A percentile compares a stretch with the other conserved stretches of the same genome.
These are phyloP conservation scores for Penicillium sp. DNA, from an alignment of 2,329 filamentous ascomycete genomes.

Conservation along the genomic window DNA sequence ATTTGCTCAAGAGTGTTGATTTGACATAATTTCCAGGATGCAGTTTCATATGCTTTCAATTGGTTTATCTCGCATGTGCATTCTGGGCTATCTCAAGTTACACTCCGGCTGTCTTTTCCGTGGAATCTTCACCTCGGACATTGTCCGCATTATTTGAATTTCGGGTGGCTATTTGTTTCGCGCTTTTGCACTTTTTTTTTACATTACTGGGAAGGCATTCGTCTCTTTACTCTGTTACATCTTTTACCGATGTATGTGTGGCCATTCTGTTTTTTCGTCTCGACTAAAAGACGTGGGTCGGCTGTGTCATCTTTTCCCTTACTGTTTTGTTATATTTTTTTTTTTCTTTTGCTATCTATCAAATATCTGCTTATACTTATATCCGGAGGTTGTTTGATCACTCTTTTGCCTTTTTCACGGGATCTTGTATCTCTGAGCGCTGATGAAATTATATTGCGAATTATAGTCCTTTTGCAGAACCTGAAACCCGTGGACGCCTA, in stretches of 20 bases:
- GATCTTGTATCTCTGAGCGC: constrained; percentile 9
- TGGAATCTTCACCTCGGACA: constrained; percentile 2
- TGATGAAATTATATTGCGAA: constrained; percentile 4
- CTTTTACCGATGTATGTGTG: constrained; percentile 2
- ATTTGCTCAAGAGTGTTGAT: neutral
- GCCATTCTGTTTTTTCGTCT: constrained; percentile 10
- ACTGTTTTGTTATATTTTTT: constrained; percentile 1
- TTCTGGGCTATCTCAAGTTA: too few species aligned
- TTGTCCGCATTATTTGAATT: constrained; percentile 12
- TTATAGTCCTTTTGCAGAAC: neutral
- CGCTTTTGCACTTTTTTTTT: constrained; percentile 10
- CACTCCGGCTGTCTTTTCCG: neutral
- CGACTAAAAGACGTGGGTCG: constrained; percentile 20
- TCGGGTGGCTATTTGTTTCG: constrained; percentile 31
- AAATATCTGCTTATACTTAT: constrained; percentile 24
- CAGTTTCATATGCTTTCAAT: neutral
- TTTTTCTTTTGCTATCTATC: constrained; percentile 8
- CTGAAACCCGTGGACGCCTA: neutral
- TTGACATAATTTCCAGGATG: neutral
- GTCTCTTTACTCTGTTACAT: constrained; percentile 11
- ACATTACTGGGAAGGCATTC: constrained; percentile 21
- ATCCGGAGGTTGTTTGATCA: constrained; percentile 43
- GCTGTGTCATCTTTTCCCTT: constrained; percentile 21
- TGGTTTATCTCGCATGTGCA: neutral
- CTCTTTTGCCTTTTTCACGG: constrained; percentile 13